phyloP scores from a whole-genome alignment of 371 early-diverging fungal genomes.

The Apophysomyces sp. region DNA sequence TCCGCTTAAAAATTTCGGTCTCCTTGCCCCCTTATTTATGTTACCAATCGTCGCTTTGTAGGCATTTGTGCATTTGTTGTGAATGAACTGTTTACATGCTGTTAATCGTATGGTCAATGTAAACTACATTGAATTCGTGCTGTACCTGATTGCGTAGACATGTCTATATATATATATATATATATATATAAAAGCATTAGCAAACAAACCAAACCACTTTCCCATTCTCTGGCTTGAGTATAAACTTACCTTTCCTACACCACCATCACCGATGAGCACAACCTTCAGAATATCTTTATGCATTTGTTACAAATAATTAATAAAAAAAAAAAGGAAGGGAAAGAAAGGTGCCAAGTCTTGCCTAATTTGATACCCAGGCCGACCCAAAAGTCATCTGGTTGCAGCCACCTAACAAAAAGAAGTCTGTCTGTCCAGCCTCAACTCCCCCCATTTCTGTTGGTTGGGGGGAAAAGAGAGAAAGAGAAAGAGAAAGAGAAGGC shows the following conservation, averaged over 20 bases:
- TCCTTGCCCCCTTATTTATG: background rate
- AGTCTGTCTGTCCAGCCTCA: too few species aligned
- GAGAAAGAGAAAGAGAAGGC: too few species aligned
- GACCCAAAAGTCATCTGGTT: too few species aligned
- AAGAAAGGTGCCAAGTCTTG: too few species aligned
- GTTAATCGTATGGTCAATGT: background rate
- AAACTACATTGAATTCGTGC: too few species aligned
- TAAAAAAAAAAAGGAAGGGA: too few species aligned
- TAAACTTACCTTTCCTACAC: conserved; percentile 70
- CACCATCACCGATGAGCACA: conserved; percentile 81
- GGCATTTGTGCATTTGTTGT: conserved; percentile 88
- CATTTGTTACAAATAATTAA: background rate
- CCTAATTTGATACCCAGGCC: too few species aligned
- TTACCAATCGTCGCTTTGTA: conserved; percentile 97
- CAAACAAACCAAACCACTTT: too few species aligned
- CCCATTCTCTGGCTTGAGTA: too few species aligned
- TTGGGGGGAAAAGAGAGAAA: too few species aligned
- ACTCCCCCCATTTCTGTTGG: too few species aligned
- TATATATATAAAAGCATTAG: background rate
- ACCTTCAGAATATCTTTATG: conserved; percentile 64
- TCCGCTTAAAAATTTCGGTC: background rate
- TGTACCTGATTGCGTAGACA: conserved; percentile 58
- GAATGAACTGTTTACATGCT: conserved; percentile 74
- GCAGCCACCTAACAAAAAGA: too few species aligned
- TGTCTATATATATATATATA: conserved; percentile 31